These are phyloP conservation scores for Danielia reshetovae DNA, from an alignment of 805 yeast species.

Conservation along the genomic window DNA sequence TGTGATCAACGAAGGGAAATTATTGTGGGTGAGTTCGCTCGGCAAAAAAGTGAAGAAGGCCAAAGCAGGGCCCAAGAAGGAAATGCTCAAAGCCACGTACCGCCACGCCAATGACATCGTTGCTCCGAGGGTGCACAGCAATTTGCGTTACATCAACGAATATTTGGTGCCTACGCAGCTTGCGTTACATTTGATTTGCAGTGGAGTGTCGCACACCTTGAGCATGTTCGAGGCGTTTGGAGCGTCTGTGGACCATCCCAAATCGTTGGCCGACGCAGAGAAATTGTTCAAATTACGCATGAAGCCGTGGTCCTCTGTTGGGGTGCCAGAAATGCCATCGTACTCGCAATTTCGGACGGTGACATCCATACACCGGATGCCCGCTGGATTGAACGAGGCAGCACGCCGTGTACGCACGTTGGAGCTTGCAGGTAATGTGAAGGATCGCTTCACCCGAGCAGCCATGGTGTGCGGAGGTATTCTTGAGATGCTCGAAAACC, in stretches of 20 bases:
- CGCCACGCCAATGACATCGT: conserved; percentile 25
- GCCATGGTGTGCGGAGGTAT: neutral
- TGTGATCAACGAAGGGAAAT: conserved; percentile 25
- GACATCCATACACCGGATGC: neutral
- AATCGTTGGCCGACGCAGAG: conserved; percentile 11
- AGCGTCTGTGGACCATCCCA: neutral
- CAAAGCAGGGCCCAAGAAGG: conserved; percentile 47
- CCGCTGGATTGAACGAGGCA: neutral
- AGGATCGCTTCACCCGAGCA: neutral
- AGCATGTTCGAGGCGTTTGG: conserved; percentile 3
- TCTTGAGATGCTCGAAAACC: neutral
- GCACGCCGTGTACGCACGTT: too few species aligned
- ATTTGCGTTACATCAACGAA: conserved; percentile 20
- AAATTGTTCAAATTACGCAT: conserved; percentile 47
- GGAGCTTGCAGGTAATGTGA: neutral
- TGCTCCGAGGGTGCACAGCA: conserved; percentile 32
- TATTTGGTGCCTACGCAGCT: conserved; percentile 17
- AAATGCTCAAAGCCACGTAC: conserved; percentile 29
- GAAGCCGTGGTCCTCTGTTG: conserved; percentile 78
- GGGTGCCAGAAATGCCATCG: conserved; percentile 65
- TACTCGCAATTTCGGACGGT: conserved; percentile 31
- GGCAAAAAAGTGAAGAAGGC: conserved; percentile 24
- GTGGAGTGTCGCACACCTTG: conserved; percentile 15
- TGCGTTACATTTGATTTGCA: conserved; percentile 17
- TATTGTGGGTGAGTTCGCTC: conserved; percentile 4